Conservation (phyloP, 805 yeast genomes). For the Kregervanrija pseudodelftensis region DNA sequence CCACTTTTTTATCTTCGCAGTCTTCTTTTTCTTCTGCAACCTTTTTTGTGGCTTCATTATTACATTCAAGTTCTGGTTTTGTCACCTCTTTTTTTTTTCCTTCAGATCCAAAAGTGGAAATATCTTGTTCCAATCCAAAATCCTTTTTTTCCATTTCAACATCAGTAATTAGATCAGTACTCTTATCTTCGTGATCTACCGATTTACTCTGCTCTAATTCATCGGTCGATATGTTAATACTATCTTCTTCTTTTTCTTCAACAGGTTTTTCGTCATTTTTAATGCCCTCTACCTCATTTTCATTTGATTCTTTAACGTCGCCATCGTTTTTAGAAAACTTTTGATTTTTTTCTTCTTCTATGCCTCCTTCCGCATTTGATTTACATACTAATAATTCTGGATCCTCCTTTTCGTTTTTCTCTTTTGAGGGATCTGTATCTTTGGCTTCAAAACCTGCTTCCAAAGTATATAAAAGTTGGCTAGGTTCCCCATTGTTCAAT, state of each 20-base stretch:
- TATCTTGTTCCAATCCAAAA: constrained; percentile 1
- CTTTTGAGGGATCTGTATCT: neutral
- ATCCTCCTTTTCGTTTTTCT: neutral
- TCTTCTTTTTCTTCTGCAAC: constrained; percentile 2
- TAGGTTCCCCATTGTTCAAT: neutral
- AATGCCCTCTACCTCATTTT: too few species aligned
- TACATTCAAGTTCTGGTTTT: constrained; percentile 3
- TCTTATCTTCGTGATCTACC: constrained; percentile 5
- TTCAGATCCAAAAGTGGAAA: neutral
- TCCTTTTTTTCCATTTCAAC: constrained; percentile 4
- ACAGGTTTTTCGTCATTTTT: constrained; percentile 3
- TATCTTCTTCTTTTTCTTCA: neutral
- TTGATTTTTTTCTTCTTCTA: neutral
- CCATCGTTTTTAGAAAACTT: neutral
- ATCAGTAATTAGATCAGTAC: constrained; percentile 6
- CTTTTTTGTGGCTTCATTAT: constrained; percentile 5
- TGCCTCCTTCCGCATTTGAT: constrained; percentile 3
- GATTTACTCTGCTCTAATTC: neutral
- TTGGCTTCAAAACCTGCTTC: neutral
- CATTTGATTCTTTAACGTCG: neutral
- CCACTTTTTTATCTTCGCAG: neutral
- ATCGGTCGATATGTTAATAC: neutral
- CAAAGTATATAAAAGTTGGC: neutral
- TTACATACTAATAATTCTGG: neutral
- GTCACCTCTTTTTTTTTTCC: neutral